Evolutionary conservation across 495 filamentous ascomycete genomes (phyloP), one percentile per base, ranked within the genome.

Genomic region (Penicillium mononematosum): DNA sequence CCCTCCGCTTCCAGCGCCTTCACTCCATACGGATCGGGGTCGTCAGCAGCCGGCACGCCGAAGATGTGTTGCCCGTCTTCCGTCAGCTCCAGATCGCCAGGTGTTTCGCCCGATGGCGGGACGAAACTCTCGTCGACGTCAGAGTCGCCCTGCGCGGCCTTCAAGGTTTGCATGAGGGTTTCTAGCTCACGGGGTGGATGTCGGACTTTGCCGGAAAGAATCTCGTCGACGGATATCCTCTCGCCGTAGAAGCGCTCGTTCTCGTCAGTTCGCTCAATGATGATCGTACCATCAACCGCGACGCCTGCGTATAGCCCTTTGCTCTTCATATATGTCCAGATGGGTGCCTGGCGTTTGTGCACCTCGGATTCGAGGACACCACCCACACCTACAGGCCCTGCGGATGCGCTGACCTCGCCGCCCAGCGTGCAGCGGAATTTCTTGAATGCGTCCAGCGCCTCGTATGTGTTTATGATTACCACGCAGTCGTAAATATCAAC

Each of bases 401-500:
- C 85, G 8, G 85, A 81, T 10, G 88, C 85, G 62, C 82, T 89
- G 50, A 94, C 77, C 66, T 95, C 90, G 32, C 85, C 84, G 2
- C 91, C 91, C 9, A 96, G 73, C 1, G 89, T 92, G 56, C 88
- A 83, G 38, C 87, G 84, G 12, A 92, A 74, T 45, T 83, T 86
- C 41, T 87, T 89, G 70, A 96, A 94, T 0, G 88, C 82, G 50
- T 92, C 87, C 29, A 96, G 75, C 6, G 89, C 91, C 50, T 88
- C 81, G 22, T 85, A 81, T 20, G 87, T 90, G 71, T 95, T 96
- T 69, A 96, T 92, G 6, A 96, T 85, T 0, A 96, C 80, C 19
- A 96, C 86, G 66, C 91, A 95, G 66, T 96, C 92, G 77, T 96
- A 96, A 55, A 96, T 90, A 61, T 96, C 92, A 31, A 95, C 89